phyloP scores from a whole-genome alignment of 2,329 filamentous ascomycete species.

The Helotiales sp. region DNA sequence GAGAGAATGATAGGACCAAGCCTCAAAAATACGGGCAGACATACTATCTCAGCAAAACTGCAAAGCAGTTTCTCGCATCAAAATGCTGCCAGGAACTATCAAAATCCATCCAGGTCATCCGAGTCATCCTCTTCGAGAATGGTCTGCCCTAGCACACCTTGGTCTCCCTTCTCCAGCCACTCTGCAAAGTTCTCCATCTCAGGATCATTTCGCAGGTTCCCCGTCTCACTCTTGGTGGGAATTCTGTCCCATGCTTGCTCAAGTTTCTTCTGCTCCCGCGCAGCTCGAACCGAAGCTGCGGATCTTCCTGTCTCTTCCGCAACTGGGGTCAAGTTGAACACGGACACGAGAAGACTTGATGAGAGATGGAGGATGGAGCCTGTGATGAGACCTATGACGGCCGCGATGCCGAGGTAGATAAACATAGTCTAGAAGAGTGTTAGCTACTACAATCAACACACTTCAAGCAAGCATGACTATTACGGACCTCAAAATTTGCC shows the following conservation, averaged over 20 bases:
- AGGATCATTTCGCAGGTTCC: constrained; percentile 19
- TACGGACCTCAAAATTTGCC: constrained; percentile 41
- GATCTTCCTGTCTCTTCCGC: constrained; percentile 32
- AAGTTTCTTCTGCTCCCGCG: constrained; percentile 35
- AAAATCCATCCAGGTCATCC: constrained; percentile 53
- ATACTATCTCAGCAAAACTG: not conserved
- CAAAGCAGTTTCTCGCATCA: not conserved
- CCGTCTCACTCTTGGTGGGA: constrained; percentile 24
- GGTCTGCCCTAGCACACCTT: constrained; percentile 64
- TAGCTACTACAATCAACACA: constrained; percentile 17
- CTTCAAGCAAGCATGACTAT: not conserved
- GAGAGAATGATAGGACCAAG: constrained; percentile 57
- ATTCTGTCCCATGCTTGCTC: constrained; percentile 35
- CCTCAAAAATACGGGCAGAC: not conserved
- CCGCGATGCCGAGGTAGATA: constrained; percentile 66
- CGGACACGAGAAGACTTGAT: constrained; percentile 58
- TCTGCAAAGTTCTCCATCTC: constrained; percentile 35
- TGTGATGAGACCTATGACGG: constrained; percentile 67
- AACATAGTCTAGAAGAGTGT: constrained; percentile 46
- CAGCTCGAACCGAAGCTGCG: constrained; percentile 34
- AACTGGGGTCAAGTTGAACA: constrained; percentile 50
- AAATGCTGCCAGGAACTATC: constrained; percentile 9
- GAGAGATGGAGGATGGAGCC: constrained; percentile 64
- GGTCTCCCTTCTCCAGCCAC: constrained; percentile 40
- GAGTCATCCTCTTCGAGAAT: constrained; percentile 74